Evolutionary conservation across 2,329 filamentous ascomycete species (phyloP).

Genomic region (Aspergillus uvarum): DNA sequence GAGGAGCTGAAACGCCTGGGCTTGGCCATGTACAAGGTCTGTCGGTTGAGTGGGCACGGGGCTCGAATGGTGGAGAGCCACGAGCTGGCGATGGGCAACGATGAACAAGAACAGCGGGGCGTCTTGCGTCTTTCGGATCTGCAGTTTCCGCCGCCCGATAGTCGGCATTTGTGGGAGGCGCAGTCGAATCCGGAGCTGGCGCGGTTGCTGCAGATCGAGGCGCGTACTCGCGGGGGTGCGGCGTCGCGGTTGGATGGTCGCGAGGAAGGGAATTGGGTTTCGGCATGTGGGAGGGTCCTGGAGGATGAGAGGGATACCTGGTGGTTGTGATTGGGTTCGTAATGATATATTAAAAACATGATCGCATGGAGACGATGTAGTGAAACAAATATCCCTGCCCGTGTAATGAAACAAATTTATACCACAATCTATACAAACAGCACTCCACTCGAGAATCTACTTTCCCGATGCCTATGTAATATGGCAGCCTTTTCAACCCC

Average conservation of each 20-base stretch:
- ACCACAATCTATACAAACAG: too few species aligned
- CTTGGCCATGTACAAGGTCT: slow-evolving; percentile 25
- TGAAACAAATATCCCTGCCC: too few species aligned
- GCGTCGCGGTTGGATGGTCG: neutral
- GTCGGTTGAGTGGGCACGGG: slow-evolving; percentile 1
- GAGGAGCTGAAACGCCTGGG: slow-evolving; percentile 29
- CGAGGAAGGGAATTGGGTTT: slow-evolving; percentile 7
- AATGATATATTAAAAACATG: neutral
- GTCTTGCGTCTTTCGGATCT: slow-evolving; percentile 18
- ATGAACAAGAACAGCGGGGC: neutral
- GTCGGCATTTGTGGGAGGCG: slow-evolving; percentile 11
- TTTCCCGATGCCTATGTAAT: too few species aligned
- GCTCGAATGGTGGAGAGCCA: too few species aligned
- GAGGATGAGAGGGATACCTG: neutral
- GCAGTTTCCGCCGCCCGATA: slow-evolving; percentile 18
- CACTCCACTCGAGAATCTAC: too few species aligned
- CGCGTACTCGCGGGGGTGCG: neutral
- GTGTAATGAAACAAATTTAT: too few species aligned
- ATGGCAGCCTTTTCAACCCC: too few species aligned
- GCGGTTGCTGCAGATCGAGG: neutral
- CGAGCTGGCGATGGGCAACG: neutral
- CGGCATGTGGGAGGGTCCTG: neutral
- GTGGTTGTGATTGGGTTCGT: slow-evolving; percentile 1
- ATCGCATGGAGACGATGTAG: too few species aligned
- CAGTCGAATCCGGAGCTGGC: slow-evolving; percentile 10